Evolutionary conservation across 768 basidiomycete genomes (phyloP), one percentile per base, ranked within the genome.

Genomic region (Mycena metata): DNA sequence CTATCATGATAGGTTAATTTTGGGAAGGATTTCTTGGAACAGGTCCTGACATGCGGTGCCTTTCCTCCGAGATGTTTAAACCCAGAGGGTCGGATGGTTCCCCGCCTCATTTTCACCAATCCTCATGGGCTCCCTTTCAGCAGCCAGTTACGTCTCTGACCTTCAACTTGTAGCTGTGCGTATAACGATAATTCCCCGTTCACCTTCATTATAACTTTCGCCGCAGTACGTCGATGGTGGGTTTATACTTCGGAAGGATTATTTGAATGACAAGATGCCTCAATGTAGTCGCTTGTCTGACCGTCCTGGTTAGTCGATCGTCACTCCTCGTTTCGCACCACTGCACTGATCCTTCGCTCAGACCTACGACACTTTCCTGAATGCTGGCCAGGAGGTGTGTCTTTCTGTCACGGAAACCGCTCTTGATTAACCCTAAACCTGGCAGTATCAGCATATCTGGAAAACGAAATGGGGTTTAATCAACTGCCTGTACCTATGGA

Each of bases 401-500:
- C 21, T 8, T 19, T 23, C 17, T 45, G 24, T 35, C 16, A n/a
- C 43, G 15, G 39, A 10, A n/a, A 9, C 21, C 8, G 21, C 41
- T 47, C 19, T 19, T 33, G 21, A 1, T 10, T 21, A 19, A 3
- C 15, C 36, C 21, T 55, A 19, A 2, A 10, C 36, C 21, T 39
- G n/a, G 3, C 57, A 69, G 67, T 42, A 60, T 39, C 41, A 24
- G 2, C 45, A 64, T 42, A 66, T 77, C 16, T 78, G 78, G 78
- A 58, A 58, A 15, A 63, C 71, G 6, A 67, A 61, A 47, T 77
- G 76, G 73, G 64, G 69, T 42, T 23, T 72, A 3, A 71, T 75
- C 11, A 79, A 76, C 45, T 59, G 63, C 51, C 62, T 78, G 45
- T 80, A 74, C 61, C 60, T 78, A 33, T 64, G 74, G n/a, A 66